Conservation (phyloP, 2,329 filamentous ascomycete genomes). For the Xylariaceae sp. region DNA sequence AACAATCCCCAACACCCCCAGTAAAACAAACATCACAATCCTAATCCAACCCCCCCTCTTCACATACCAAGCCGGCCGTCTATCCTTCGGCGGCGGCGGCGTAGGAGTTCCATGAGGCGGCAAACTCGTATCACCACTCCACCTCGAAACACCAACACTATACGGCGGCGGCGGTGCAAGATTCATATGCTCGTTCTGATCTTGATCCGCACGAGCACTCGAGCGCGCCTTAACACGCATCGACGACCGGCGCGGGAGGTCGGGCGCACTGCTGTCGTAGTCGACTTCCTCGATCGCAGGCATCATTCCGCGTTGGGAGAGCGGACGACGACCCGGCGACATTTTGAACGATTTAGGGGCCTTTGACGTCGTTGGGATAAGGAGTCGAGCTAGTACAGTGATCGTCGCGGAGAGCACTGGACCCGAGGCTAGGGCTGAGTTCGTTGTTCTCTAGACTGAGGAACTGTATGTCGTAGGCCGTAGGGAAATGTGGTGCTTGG, state of each 20-base stretch:
- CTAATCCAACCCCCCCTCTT: constrained; percentile 35
- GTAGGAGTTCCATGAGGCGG: not conserved
- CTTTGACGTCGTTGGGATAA: not conserved
- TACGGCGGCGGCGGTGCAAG: constrained; percentile 3
- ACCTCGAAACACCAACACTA: not conserved
- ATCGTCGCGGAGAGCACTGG: no score
- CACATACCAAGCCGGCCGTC: constrained; percentile 16
- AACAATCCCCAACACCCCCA: constrained; percentile 34
- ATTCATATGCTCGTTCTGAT: not conserved
- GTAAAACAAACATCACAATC: constrained; percentile 27
- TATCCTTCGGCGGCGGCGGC: constrained; percentile 9
- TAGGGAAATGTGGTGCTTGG: no score
- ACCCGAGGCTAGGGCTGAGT: no score
- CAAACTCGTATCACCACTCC: not conserved
- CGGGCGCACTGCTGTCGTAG: constrained; percentile 19
- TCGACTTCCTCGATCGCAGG: constrained; percentile 38
- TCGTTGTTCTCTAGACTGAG: no score
- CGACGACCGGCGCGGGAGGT: constrained; percentile 30
- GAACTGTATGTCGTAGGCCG: no score
- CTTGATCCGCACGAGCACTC: not conserved
- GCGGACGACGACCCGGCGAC: not conserved
- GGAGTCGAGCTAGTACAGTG: no score
- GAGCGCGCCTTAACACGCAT: not conserved
- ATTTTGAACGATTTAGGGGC: not conserved
- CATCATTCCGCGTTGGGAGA: constrained; percentile 26